Evolutionary conservation across 1,284 basidiomycete species (phyloP), one percentile per base, ranked within the genome.

Genomic region (Puccinia hordei): DNA sequence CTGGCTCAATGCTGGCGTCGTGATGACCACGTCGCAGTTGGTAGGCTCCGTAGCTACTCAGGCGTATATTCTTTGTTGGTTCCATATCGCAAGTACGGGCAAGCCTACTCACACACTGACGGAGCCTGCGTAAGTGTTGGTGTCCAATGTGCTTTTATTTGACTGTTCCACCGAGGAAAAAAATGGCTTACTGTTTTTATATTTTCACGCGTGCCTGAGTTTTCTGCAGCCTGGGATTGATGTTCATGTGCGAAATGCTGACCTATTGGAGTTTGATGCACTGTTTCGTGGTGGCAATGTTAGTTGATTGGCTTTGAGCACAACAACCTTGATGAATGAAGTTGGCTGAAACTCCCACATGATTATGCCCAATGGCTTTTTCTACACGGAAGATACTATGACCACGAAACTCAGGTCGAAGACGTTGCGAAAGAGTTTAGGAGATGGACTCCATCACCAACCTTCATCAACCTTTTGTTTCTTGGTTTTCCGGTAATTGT

Each of bases 241-340:
- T 66, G 22, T 46, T n/a, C 63, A 24, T 46, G 41, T 17, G 63
- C 24, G 38, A 66, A 66, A 66, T 66, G 63, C 63, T 66, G 1
- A 44, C 63, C 2, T 66, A 66, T 38, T 66, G 63, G 63, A 46
- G 63, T 46, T 38, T 66, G 22, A 66, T 66, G 63, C 63, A 66
- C 15, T 66, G 63, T 22, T 46, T 66, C 63, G 12, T 66, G 63
- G 63, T 66, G 22, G 41, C 41, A 27, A 41, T 46, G 63, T 66
- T 24, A 24, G 41, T 66, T 44, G 41, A 46, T 63, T 49, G 19
- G 13, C 12, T 46, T 44, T 46, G 6, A 17, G 10, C 12, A 63
- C 19, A 27, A 59, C 13, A 59, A 41, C 6, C 38, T 27, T 63
- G 5, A 63, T n/a, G 15, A 55, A 55, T 1, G 4, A 24, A 55